These are phyloP conservation scores for Trichoderma sp. DNA, from an alignment of 2,329 filamentous ascomycete species.

Conservation along the genomic window DNA sequence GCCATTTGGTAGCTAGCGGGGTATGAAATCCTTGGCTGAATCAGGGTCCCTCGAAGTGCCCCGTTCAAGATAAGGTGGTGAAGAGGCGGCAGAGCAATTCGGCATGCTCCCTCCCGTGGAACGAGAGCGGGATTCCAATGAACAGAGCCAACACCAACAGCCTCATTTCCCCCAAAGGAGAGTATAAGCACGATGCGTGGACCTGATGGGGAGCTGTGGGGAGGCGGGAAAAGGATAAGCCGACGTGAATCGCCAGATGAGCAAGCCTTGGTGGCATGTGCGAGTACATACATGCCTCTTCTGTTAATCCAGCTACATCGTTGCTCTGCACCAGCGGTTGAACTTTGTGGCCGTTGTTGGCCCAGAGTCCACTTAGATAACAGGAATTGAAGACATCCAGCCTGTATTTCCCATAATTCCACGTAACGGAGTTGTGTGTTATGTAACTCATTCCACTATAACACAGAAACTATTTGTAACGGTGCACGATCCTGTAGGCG, in stretches of 20 bases:
- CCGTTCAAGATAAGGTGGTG: background rate
- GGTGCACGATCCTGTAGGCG: background rate
- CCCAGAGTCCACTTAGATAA: background rate
- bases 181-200: conserved; percentile 23
- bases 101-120: conserved; percentile 56
- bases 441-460: background rate
- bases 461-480: background rate
- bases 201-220: background rate
- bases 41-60: conserved; percentile 67
- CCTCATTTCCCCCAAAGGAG: conserved; percentile 70
- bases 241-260: background rate
- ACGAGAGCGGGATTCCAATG: conserved; percentile 52
- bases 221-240: conserved; percentile 14
- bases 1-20: conserved; percentile 25
- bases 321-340: background rate
- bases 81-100: conserved; percentile 61
- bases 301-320: background rate
- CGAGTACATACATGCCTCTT: too few species aligned
- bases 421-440: background rate
- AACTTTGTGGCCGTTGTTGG: background rate
- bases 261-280: background rate
- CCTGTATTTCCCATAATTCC: background rate
- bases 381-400: background rate
- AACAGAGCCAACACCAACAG: conserved; percentile 58
- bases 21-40: conserved; percentile 51